Base-by-base conservation (phyloP, 2,329 filamentous ascomycete genomes). In the Colletotrichum spinosum region DNA sequence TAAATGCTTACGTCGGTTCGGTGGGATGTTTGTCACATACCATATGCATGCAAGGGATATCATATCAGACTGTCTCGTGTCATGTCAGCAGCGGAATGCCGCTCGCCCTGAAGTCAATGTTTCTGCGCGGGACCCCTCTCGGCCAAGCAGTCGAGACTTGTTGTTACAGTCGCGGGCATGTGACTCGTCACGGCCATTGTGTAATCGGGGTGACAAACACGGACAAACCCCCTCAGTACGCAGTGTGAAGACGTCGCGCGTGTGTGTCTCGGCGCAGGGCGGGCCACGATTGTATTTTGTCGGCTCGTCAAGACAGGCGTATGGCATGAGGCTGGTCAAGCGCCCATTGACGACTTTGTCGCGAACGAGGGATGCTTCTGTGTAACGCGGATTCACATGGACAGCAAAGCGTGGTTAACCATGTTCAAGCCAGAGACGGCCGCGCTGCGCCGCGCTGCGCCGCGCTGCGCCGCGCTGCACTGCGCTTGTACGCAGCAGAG, bases 1-100 rank as follows among this genome's bases (percentile, higher is more conserved):
- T 62, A 52, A 55, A 55, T 56, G 62, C 58, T 65, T 62, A 65
- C 52, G 52, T 55, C 48, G 52, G 34, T 55, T 48, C 35, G 51
- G 15, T 25, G 25, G 12, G 57, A 45, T 46, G 57, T 37, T 37
- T 44, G 58, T 48, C 58, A 62, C 48, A 41, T 62, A 65, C 15
- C 51, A 56, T 62, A 41, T 56, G 52, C 58, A 62, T 65, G 62
- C 41, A 65, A 56, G 51, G 51, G 46, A 65, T 62, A 48, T 55
- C 46, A 65, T 65, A 62, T 46, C 41, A 41, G 41, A 42, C 15
- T 38, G 51, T 48, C 25, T 60, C 51, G 49, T 65, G 62, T 60
- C 51, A 52, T 65, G 62, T 65, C 62, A 62, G 57, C 55, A 25
- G 15, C 49, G 37, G 42, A 56, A 50, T 25, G 35, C 44, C 46